Conservation (phyloP, 139 green algal species). For the Edaphochlamys debaryana region DNA sequence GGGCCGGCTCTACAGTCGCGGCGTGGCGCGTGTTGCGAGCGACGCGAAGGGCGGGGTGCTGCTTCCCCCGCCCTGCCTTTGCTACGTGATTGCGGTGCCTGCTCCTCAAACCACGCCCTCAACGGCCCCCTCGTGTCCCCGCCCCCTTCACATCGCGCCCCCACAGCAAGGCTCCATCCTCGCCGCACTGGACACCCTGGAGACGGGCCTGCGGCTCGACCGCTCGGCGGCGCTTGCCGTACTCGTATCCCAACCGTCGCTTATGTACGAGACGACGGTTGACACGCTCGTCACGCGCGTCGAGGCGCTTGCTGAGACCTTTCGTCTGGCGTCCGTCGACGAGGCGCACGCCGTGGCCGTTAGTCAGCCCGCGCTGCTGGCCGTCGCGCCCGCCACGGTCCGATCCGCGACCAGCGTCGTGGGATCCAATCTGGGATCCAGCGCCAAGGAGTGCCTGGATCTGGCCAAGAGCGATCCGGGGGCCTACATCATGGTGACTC, state of each 20-base stretch:
- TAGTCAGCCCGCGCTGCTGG: slow-evolving; percentile 43
- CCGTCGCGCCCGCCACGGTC: slow-evolving; percentile 40
- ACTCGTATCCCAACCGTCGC: slow-evolving; percentile 46
- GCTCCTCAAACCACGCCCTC: too few relatives aligned
- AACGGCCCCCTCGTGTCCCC: too few relatives aligned
- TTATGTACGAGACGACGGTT: slow-evolving; percentile 55
- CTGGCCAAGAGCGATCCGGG: slow-evolving; percentile 16
- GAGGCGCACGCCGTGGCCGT: neutral
- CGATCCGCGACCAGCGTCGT: slow-evolving; percentile 3
- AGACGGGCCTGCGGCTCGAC: neutral
- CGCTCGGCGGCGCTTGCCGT: slow-evolving; percentile 42
- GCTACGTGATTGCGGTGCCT: too few relatives aligned
- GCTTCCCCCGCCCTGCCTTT: too few relatives aligned
- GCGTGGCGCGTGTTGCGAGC: too few relatives aligned
- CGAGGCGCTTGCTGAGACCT: slow-evolving; percentile 36
- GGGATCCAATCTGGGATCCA: neutral
- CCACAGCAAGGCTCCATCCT: slow-evolving; percentile 40
- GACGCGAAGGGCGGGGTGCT: too few relatives aligned
- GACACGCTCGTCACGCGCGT: slow-evolving; percentile 21
- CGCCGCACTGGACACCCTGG: slow-evolving; percentile 38
- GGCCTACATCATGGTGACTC: slow-evolving; percentile 1
- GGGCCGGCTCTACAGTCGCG: too few relatives aligned
- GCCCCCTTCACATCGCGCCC: too few relatives aligned
- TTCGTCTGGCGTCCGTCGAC: slow-evolving; percentile 5
- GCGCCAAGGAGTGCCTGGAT: slow-evolving; percentile 2